Percentiles rank a stretch among this genome's conserved stretches.
phyloP scores from a whole-genome alignment of 169 alveolate species.

The Blepharisma undulans region DNA sequence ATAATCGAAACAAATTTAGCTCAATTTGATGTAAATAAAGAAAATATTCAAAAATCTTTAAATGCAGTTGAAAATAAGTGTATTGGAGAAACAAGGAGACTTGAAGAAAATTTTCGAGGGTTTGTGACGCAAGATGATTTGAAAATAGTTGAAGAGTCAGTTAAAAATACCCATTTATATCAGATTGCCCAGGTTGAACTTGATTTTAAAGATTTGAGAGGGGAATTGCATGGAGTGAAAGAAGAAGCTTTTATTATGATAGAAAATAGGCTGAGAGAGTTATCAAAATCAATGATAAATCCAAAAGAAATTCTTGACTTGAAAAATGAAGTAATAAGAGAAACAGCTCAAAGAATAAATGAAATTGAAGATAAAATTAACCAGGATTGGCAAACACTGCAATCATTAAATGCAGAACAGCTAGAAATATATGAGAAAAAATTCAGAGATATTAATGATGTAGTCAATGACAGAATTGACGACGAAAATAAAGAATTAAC shows the following conservation, averaged over 20 bases:
- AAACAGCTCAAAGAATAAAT: not conserved
- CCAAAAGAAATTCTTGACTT: not conserved
- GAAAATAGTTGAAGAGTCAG: not conserved
- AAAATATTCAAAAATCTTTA: not conserved
- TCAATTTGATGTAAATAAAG: not conserved
- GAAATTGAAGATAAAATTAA: not conserved
- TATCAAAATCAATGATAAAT: not conserved
- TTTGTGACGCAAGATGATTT: not conserved
- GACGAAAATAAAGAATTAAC: not conserved
- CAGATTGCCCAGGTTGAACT: not conserved
- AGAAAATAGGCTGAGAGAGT: not conserved
- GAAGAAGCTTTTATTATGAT: not conserved
- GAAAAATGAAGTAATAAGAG: not conserved
- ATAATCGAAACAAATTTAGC: not conserved
- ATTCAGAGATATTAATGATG: not conserved
- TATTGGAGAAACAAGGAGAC: not conserved
- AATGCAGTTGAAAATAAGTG: not conserved
- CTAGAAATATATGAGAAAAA: not conserved
- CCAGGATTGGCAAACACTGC: not conserved
- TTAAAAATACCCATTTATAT: not conserved
- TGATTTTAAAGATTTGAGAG: not conserved
- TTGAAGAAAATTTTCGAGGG: not conserved
- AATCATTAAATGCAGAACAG: not conserved
- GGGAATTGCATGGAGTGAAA: not conserved
- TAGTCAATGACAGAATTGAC: not conserved